phyloP scores from a whole-genome alignment of 2,329 filamentous ascomycete genomes.

The Epichloe gansuensis region DNA sequence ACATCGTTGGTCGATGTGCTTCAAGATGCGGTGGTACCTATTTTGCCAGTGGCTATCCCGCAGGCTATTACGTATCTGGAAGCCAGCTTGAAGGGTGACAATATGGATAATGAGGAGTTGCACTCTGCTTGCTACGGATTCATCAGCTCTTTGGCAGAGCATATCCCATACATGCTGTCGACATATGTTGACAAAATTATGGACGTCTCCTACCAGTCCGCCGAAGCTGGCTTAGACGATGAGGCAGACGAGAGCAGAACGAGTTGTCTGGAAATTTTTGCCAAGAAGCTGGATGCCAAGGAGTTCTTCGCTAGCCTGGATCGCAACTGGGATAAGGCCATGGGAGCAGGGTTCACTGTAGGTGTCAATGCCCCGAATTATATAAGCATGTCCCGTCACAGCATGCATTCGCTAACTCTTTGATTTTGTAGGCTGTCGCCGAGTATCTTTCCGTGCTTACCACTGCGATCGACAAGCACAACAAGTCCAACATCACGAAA shows the following conservation, averaged over 20 bases:
- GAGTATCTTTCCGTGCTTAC: slow-evolving; percentile 61
- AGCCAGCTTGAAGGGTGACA: slow-evolving; percentile 40
- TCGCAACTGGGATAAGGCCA: slow-evolving; percentile 57
- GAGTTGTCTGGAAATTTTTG: slow-evolving; percentile 60
- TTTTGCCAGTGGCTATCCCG: slow-evolving; percentile 64
- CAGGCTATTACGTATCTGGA: slow-evolving; percentile 60
- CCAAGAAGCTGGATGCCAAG: slow-evolving; percentile 64
- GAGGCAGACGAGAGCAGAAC: slow-evolving; percentile 52
- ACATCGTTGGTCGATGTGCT: slow-evolving; percentile 82
- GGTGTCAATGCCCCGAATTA: slow-evolving; percentile 15
- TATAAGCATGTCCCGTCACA: too few species aligned
- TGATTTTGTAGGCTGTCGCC: slow-evolving; percentile 38
- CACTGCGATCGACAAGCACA: slow-evolving; percentile 59
- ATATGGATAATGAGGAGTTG: slow-evolving; percentile 48
- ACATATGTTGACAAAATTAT: slow-evolving; percentile 62
- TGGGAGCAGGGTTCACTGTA: slow-evolving; percentile 48
- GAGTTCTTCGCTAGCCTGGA: slow-evolving; percentile 63
- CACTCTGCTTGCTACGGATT: slow-evolving; percentile 77
- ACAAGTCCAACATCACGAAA: slow-evolving; percentile 68
- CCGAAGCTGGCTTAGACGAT: slow-evolving; percentile 45
- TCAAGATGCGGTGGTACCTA: slow-evolving; percentile 70
- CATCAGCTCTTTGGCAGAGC: slow-evolving; percentile 64
- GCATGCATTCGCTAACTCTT: background rate
- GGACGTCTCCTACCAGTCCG: slow-evolving; percentile 58
- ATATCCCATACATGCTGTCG: slow-evolving; percentile 83